These are phyloP conservation scores for Fusarium floridanum DNA, from an alignment of 2,329 filamentous ascomycete species.

Conservation along the genomic window DNA sequence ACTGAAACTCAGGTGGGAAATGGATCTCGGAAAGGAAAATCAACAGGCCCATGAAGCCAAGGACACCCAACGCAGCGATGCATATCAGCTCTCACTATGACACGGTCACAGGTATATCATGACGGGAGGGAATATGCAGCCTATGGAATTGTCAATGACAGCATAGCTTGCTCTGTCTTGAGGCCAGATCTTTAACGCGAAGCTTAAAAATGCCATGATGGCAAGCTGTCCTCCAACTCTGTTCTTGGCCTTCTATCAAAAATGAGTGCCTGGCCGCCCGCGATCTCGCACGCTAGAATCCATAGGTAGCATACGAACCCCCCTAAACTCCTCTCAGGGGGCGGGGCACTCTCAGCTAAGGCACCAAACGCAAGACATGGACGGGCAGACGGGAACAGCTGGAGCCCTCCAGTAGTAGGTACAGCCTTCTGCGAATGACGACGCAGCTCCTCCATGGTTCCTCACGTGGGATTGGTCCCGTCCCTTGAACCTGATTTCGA, in stretches of 20 bases:
- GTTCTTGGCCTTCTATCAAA: background rate
- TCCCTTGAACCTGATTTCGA: background rate
- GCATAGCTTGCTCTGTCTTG: background rate
- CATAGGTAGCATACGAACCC: background rate
- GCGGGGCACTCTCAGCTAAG: conserved; percentile 12
- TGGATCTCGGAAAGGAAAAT: conserved; percentile 19
- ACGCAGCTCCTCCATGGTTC: conserved; percentile 25
- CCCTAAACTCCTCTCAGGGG: conserved; percentile 20
- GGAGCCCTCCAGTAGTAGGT: background rate
- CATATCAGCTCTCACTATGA: background rate
- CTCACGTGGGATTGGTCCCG: conserved; percentile 30
- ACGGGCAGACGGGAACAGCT: background rate
- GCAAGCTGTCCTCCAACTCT: background rate
- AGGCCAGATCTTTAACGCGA: background rate
- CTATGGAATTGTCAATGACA: background rate
- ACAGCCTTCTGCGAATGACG: conserved; percentile 19
- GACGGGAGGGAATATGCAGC: background rate
- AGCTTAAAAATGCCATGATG: background rate
- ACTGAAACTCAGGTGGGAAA: background rate
- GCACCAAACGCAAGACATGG: background rate
- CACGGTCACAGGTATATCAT: background rate
- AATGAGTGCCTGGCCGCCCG: background rate
- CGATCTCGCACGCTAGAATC: background rate
- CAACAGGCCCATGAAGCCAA: conserved; percentile 1
- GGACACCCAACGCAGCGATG: background rate